Conservation (phyloP, 164 flowering plant species). For the Kalanchoe fedtschenkoi region DNA sequence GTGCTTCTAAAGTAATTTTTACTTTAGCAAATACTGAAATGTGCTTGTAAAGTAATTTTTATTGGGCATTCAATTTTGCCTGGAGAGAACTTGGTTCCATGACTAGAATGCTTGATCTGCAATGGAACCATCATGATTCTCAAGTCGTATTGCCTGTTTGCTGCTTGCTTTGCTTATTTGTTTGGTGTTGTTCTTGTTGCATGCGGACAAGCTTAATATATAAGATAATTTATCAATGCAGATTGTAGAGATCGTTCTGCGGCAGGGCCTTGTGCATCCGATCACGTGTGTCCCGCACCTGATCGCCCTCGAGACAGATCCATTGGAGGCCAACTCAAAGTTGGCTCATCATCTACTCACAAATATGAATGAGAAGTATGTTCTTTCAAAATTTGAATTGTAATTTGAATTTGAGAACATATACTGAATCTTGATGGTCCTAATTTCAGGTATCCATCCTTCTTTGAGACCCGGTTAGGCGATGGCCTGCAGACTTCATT, state of each 20-base stretch:
- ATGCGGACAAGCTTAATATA: not conserved
- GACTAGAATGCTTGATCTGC: no score
- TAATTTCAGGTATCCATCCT: slow-evolving; percentile 74
- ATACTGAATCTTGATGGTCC: not conserved
- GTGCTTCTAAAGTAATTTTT: no score
- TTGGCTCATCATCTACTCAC: slow-evolving; percentile 86
- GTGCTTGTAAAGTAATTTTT: no score
- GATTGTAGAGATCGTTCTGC: slow-evolving; percentile 93
- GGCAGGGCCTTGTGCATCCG: slow-evolving; percentile 99
- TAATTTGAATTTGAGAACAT: not conserved
- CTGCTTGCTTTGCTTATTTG: not conserved
- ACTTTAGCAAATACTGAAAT: no score
- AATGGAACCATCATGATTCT: not conserved
- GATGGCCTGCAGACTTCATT: slow-evolving; percentile 98
- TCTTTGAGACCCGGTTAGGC: slow-evolving; percentile 92
- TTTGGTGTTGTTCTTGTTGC: not conserved
- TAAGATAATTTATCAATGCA: slow-evolving; percentile 18
- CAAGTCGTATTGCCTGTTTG: not conserved
- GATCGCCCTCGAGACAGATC: slow-evolving; percentile 95
- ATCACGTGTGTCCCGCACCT: slow-evolving; percentile 94
- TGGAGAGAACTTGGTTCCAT: no score
- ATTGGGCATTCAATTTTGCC: no score
- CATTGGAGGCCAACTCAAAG: slow-evolving; percentile 70
- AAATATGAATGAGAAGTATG: slow-evolving; percentile 97
- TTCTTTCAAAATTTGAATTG: slow-evolving; percentile 1